These are phyloP conservation scores for Sclerospora graminicola DNA, from an alignment of 352 stramenopile species.

Conservation along the genomic window DNA sequence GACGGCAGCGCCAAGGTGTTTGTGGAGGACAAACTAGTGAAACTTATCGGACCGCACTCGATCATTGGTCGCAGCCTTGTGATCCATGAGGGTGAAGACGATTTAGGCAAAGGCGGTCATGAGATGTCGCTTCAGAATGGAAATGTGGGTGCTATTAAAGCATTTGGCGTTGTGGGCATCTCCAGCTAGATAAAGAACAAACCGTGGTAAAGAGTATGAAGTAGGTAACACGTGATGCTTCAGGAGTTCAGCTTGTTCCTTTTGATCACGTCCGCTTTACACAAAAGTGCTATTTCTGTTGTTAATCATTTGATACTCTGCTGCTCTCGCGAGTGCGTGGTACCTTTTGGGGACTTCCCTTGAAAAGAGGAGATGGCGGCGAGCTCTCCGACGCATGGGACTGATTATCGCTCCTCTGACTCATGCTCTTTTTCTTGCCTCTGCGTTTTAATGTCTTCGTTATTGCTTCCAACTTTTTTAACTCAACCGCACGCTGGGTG, in stretches of 20 bases:
- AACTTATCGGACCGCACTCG: slow-evolving; percentile 96
- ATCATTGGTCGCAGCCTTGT: slow-evolving; percentile 95
- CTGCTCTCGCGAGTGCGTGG: slow-evolving; percentile 13
- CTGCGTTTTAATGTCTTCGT: slow-evolving; percentile 30
- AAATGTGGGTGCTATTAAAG: slow-evolving; percentile 90
- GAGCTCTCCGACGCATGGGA: slow-evolving; percentile 17
- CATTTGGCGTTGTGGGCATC: slow-evolving; percentile 90
- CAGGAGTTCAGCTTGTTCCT: neutral
- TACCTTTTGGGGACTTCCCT: slow-evolving; percentile 13
- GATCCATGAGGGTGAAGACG: slow-evolving; percentile 92
- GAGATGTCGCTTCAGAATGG: slow-evolving; percentile 94
- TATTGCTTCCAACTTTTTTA: slow-evolving; percentile 35
- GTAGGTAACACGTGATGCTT: slow-evolving; percentile 15
- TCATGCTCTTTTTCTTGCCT: slow-evolving; percentile 27
- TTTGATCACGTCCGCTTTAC: neutral
- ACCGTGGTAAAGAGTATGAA: slow-evolving; percentile 7
- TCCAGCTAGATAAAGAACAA: slow-evolving; percentile 32
- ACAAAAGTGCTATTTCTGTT: neutral
- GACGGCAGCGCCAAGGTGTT: slow-evolving; percentile 86
- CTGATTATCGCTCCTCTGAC: slow-evolving; percentile 19
- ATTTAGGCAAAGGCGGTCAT: slow-evolving; percentile 93
- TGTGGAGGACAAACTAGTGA: slow-evolving; percentile 93
- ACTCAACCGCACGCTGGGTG: slow-evolving; percentile 35
- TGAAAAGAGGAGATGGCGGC: slow-evolving; percentile 10
- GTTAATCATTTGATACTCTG: neutral